Percentiles rank a stretch among this genome's conserved stretches.
Evolutionary conservation across 2,329 filamentous ascomycete species (phyloP).

Genomic region (Scorias spongiosa): DNA sequence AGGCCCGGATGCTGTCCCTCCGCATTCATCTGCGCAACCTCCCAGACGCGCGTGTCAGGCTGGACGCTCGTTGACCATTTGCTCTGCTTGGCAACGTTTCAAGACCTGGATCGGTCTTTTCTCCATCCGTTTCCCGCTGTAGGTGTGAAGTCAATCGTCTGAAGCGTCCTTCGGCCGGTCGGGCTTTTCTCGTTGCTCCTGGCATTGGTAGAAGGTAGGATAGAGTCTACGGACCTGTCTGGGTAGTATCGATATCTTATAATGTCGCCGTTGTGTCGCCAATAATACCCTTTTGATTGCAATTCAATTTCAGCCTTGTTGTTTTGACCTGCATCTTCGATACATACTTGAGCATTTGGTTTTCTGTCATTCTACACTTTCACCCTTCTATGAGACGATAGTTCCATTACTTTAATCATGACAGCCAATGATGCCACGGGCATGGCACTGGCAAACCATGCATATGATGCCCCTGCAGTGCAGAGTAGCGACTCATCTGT

Average conservation of each 20-base stretch:
- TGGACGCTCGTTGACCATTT: not conserved
- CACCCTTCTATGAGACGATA: too few species aligned
- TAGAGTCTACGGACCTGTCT: too few species aligned
- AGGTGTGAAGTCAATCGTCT: not conserved
- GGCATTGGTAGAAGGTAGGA: too few species aligned
- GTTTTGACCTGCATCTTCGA: too few species aligned
- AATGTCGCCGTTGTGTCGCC: too few species aligned
- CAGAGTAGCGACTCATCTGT: conserved; percentile 2
- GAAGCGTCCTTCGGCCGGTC: not conserved
- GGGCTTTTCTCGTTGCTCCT: too few species aligned
- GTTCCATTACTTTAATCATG: conserved; percentile 1
- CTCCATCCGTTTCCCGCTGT: not conserved
- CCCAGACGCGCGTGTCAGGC: not conserved
- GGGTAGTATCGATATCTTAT: too few species aligned
- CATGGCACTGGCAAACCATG: conserved; percentile 3
- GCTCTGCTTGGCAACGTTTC: not conserved
- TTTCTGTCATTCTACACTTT: too few species aligned
- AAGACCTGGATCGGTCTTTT: not conserved
- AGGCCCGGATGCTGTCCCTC: not conserved
- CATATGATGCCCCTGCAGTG: conserved; percentile 4
- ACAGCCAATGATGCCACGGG: conserved; percentile 2
- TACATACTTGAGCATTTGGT: too few species aligned
- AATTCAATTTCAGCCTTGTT: too few species aligned
- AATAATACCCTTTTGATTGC: too few species aligned
- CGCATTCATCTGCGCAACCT: not conserved